phyloP scores from a whole-genome alignment of 495 filamentous ascomycete species.

The Penicilliopsis zonata region DNA sequence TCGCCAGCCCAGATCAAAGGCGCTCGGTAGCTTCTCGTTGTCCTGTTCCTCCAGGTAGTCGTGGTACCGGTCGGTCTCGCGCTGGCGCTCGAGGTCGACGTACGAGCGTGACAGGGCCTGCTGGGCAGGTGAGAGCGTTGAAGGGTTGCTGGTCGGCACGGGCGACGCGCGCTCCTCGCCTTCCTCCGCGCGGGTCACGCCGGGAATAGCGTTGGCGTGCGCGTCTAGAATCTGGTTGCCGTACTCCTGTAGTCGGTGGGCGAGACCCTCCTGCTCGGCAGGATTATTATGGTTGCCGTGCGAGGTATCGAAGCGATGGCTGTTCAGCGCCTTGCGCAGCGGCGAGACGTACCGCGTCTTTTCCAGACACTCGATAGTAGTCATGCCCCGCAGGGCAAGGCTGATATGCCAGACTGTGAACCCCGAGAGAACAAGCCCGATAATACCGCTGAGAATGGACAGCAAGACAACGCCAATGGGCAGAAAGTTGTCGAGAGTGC shows the following conservation, averaged over 20 bases:
- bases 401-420: slow-evolving; percentile 92
- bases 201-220: slow-evolving; percentile 73
- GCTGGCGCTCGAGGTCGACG: slow-evolving; percentile 58
- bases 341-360: slow-evolving; percentile 86
- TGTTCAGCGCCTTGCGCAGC: slow-evolving; percentile 54
- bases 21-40: slow-evolving; percentile 73
- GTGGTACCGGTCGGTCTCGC: slow-evolving; percentile 65
- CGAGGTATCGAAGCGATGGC: slow-evolving; percentile 37
- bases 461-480: slow-evolving; percentile 87
- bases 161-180: slow-evolving; percentile 46
- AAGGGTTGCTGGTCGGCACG: slow-evolving; percentile 12
- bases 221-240: slow-evolving; percentile 67
- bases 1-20: slow-evolving; percentile 78
- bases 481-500: slow-evolving; percentile 54
- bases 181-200: slow-evolving; percentile 67
- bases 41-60: slow-evolving; percentile 83
- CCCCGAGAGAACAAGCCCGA: slow-evolving; percentile 74
- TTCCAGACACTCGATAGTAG: slow-evolving; percentile 91
- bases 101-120: slow-evolving; percentile 48
- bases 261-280: slow-evolving; percentile 44
- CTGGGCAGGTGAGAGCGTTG: slow-evolving; percentile 23
- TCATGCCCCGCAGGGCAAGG: slow-evolving; percentile 64
- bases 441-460: slow-evolving; percentile 76
- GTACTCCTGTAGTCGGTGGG: slow-evolving; percentile 47
- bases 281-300: slow-evolving; percentile 33